Conservation (phyloP, 2,329 filamentous ascomycete genomes). For the Alternaria hordeiaustralica region DNA sequence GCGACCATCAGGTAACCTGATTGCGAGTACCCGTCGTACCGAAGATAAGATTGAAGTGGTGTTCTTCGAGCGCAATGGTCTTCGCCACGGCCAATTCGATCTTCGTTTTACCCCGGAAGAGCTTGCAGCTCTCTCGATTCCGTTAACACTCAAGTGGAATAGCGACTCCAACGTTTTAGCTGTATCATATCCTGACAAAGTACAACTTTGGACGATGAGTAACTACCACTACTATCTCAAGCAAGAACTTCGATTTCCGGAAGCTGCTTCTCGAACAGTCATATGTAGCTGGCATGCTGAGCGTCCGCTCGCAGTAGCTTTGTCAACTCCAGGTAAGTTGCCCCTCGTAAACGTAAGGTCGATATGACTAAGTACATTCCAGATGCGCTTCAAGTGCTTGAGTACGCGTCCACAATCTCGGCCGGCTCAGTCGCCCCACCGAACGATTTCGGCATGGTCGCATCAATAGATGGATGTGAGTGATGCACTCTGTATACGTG, state of each 20-base stretch:
- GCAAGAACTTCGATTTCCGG: conserved; percentile 69
- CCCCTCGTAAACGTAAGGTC: background rate
- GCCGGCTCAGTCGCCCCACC: conserved; percentile 74
- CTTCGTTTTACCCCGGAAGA: conserved; percentile 71
- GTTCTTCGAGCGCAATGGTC: conserved; percentile 97
- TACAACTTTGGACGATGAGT: conserved; percentile 96
- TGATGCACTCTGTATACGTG: conserved; percentile 4
- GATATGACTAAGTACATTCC: background rate
- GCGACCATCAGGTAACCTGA: conserved; percentile 87
- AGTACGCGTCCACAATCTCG: conserved; percentile 70
- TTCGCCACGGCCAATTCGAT: conserved; percentile 94
- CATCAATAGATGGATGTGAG: conserved; percentile 80
- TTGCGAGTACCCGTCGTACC: conserved; percentile 83
- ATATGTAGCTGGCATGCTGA: conserved; percentile 78
- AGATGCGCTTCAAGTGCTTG: conserved; percentile 64
- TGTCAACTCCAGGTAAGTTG: conserved; percentile 49
- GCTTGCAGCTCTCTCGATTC: conserved; percentile 59
- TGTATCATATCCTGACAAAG: conserved; percentile 72
- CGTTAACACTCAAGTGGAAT: conserved; percentile 82
- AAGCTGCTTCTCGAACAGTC: conserved; percentile 18
- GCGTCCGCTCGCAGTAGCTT: conserved; percentile 72
- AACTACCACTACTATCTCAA: conserved; percentile 99
- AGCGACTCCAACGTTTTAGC: conserved; percentile 89
- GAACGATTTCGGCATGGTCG: conserved; percentile 78
- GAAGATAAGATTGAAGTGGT: conserved; percentile 76